Conservation (phyloP, 768 basidiomycete genomes). For the Coprinopsis cinerea region DNA sequence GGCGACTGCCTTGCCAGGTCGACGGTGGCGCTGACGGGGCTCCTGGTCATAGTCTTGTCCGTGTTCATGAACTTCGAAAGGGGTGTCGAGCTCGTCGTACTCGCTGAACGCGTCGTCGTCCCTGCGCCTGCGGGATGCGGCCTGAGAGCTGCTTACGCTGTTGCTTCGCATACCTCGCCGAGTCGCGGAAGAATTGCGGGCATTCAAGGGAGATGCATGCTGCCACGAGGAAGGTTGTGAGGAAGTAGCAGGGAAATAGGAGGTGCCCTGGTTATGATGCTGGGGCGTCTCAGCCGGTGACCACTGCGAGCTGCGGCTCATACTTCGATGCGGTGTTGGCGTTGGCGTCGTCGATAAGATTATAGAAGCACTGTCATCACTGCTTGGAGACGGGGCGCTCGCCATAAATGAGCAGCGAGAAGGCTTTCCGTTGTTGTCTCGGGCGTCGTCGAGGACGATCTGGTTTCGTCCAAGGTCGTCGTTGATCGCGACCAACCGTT, state of each 20-base stretch:
- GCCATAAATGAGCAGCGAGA: constrained; percentile 19
- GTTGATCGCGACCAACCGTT: background rate
- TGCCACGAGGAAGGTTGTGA: constrained; percentile 45
- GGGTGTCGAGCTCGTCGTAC: constrained; percentile 43
- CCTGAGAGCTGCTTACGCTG: constrained; percentile 55
- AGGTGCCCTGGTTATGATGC: constrained; percentile 66
- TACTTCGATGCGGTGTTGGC: constrained; percentile 35
- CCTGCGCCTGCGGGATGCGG: constrained; percentile 36
- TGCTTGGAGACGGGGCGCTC: constrained; percentile 23
- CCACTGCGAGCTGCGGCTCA: constrained; percentile 56
- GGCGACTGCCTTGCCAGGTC: constrained; percentile 40
- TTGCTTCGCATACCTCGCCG: constrained; percentile 48
- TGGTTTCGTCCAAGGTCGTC: constrained; percentile 3
- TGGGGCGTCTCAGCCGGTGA: constrained; percentile 50
- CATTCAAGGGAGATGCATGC: constrained; percentile 34
- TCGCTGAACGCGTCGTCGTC: constrained; percentile 48
- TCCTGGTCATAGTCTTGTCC: constrained; percentile 19
- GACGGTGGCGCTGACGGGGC: constrained; percentile 11
- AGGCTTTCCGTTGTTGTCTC: constrained; percentile 11
- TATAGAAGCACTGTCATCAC: constrained; percentile 29
- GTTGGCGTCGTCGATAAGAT: constrained; percentile 40
- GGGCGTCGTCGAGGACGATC: constrained; percentile 13
- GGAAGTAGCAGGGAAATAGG: constrained; percentile 46
- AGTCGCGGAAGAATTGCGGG: constrained; percentile 42
- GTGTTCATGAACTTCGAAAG: constrained; percentile 28